phyloP scores from a whole-genome alignment of 116 monocot species.

The Cymodocea nodosa region DNA sequence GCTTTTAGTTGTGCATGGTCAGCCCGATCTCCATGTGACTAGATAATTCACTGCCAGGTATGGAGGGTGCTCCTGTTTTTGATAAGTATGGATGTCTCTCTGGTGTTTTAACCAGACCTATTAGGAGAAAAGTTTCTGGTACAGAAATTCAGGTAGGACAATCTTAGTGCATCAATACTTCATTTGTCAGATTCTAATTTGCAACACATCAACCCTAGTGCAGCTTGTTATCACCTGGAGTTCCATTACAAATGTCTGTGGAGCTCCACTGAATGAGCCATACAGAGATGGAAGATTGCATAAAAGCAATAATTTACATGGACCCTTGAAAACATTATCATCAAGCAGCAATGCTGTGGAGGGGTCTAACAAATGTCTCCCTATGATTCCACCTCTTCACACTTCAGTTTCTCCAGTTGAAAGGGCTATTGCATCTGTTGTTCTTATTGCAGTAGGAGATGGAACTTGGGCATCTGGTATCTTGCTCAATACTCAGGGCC shows the following conservation, averaged over 20 bases:
- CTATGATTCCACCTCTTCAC: not conserved
- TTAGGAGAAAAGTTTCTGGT: conserved; percentile 50
- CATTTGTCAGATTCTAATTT: not conserved
- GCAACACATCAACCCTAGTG: not conserved
- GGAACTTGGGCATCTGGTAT: conserved; percentile 92
- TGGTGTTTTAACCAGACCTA: conserved; percentile 58
- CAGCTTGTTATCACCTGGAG: conserved; percentile 85
- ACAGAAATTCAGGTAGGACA: conserved; percentile 73
- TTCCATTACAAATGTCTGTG: conserved; percentile 41
- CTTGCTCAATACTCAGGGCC: conserved; percentile 56
- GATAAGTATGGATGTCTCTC: conserved; percentile 43
- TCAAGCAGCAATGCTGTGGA: not conserved
- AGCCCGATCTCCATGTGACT: not conserved
- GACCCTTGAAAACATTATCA: not conserved
- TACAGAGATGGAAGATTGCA: conserved; percentile 3
- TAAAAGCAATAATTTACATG: not conserved
- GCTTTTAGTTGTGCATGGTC: not conserved
- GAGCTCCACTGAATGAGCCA: conserved; percentile 16
- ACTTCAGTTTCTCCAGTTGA: conserved; percentile 30
- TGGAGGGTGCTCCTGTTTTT: conserved; percentile 87
- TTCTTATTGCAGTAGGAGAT: conserved; percentile 63
- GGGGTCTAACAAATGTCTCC: not conserved
- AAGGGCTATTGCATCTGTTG: conserved; percentile 50
- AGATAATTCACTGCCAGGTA: conserved; percentile 31
- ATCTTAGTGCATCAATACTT: not conserved